These are phyloP conservation scores for Pyrus bretschneideri DNA, from an alignment of 306 rosid genomes.

Conservation along the genomic window DNA sequence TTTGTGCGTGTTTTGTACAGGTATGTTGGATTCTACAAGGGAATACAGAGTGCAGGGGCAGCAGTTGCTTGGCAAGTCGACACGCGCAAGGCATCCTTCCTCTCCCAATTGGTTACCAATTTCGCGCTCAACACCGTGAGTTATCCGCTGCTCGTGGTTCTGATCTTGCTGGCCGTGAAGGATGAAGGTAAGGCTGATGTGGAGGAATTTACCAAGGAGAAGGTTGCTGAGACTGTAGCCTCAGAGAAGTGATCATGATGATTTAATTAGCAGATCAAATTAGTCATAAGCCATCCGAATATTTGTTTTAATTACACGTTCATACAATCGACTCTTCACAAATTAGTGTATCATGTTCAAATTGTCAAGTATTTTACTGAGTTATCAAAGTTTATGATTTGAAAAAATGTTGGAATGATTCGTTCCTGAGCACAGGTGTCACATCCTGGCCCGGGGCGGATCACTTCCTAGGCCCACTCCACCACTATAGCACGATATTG, in stretches of 20 bases:
- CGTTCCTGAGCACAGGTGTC: too few relatives aligned
- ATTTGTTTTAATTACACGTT: neutral
- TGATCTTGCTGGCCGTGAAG: slow-evolving; percentile 65
- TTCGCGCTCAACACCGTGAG: slow-evolving; percentile 60
- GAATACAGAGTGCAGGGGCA: slow-evolving; percentile 93
- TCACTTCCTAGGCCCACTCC: too few relatives aligned
- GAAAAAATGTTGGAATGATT: neutral
- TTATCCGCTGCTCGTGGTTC: slow-evolving; percentile 53
- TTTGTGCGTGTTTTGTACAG: slow-evolving; percentile 27
- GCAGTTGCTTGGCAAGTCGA: slow-evolving; percentile 98
- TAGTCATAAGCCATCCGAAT: slow-evolving; percentile 6
- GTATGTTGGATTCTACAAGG: slow-evolving; percentile 81
- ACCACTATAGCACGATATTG: too few relatives aligned
- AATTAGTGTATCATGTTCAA: neutral
- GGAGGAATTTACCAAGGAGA: slow-evolving; percentile 7
- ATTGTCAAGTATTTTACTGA: neutral
- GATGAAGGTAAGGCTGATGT: slow-evolving; percentile 29
- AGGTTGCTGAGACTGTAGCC: slow-evolving; percentile 7
- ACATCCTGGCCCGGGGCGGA: too few relatives aligned
- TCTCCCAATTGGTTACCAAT: slow-evolving; percentile 56
- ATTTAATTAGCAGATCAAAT: neutral
- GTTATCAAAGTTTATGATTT: neutral
- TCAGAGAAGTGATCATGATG: slow-evolving; percentile 1
- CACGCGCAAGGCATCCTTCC: slow-evolving; percentile 36
- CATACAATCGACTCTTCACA: too few relatives aligned